Evolutionary conservation across 2,329 filamentous ascomycete genomes (phyloP).

Genomic region (Xylariales sp.): DNA sequence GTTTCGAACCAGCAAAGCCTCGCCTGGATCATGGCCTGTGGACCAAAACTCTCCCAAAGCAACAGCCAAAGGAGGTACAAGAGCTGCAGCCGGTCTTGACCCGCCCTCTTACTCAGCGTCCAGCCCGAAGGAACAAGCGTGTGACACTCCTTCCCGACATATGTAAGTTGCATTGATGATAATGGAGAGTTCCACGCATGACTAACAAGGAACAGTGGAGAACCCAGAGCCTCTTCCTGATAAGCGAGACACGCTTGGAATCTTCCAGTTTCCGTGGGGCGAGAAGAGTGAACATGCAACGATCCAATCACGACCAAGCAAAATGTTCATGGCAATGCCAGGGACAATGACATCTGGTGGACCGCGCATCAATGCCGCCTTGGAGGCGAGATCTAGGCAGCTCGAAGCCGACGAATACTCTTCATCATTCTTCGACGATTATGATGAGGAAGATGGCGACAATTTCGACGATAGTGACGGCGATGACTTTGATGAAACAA

Average conservation of each 20-base stretch:
- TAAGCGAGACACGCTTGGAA: conserved; percentile 55
- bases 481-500: conserved; percentile 56
- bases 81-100: conserved; percentile 18
- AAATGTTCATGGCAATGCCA: conserved; percentile 42
- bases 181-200: background rate
- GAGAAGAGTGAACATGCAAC: conserved; percentile 55
- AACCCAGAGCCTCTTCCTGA: conserved; percentile 55
- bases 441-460: conserved; percentile 45
- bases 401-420: conserved; percentile 37
- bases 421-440: conserved; percentile 56
- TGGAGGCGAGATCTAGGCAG: conserved; percentile 30
- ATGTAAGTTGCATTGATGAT: conserved; percentile 9
- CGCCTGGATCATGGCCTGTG: conserved; percentile 17
- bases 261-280: conserved; percentile 64
- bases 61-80: conserved; percentile 12
- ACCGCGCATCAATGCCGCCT: conserved; percentile 22
- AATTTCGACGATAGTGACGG: conserved; percentile 35
- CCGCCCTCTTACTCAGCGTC: conserved; percentile 47
- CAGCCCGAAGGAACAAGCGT: conserved; percentile 50
- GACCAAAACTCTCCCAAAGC: conserved; percentile 15
- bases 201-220: conserved; percentile 34
- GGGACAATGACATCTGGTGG: conserved; percentile 45
- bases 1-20: conserved; percentile 3
- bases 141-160: conserved; percentile 60
- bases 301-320: conserved; percentile 32